A percentile compares a stretch with the other conserved stretches of the same genome.
Evolutionary conservation across 2,329 filamentous ascomycete genomes (phyloP).

Genomic region (Metarhizium sp.): DNA sequence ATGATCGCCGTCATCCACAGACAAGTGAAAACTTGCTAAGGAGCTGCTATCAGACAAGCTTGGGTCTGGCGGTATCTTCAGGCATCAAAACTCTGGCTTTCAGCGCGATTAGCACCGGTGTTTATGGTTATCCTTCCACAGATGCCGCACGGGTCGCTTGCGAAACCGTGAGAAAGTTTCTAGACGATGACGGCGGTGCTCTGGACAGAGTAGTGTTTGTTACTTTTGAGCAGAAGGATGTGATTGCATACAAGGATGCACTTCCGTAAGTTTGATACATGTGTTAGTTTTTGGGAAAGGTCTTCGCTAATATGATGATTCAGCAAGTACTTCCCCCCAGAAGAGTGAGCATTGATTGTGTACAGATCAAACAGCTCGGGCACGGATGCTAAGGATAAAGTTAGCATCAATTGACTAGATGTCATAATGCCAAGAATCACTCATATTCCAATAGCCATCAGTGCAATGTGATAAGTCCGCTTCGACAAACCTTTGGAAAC

Average conservation of each 20-base stretch:
- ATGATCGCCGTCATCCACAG: slow-evolving; percentile 29
- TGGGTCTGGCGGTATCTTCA: slow-evolving; percentile 62
- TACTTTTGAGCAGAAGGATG: slow-evolving; percentile 71
- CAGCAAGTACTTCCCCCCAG: slow-evolving; percentile 18
- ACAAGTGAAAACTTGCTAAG: slow-evolving; percentile 39
- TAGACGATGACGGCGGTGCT: slow-evolving; percentile 35
- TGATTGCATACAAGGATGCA: slow-evolving; percentile 56
- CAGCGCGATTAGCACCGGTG: slow-evolving; percentile 73
- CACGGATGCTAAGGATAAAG: too few relatives aligned
- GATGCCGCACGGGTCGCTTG: slow-evolving; percentile 67
- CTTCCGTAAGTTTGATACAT: slow-evolving; percentile 51
- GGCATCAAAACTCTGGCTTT: slow-evolving; percentile 70
- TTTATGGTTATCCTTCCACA: slow-evolving; percentile 76
- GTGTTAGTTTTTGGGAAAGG: background rate
- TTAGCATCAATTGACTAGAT: background rate
- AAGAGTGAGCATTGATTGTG: background rate
- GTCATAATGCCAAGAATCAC: background rate
- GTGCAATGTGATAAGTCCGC: background rate
- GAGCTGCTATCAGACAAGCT: slow-evolving; percentile 59
- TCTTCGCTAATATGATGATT: background rate
- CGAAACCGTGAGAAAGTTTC: slow-evolving; percentile 43
- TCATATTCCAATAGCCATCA: background rate
- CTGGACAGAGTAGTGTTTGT: slow-evolving; percentile 77
- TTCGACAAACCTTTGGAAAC: background rate
- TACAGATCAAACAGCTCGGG: background rate